Conservation (phyloP, 768 basidiomycete species). For the Suillus luteus region DNA sequence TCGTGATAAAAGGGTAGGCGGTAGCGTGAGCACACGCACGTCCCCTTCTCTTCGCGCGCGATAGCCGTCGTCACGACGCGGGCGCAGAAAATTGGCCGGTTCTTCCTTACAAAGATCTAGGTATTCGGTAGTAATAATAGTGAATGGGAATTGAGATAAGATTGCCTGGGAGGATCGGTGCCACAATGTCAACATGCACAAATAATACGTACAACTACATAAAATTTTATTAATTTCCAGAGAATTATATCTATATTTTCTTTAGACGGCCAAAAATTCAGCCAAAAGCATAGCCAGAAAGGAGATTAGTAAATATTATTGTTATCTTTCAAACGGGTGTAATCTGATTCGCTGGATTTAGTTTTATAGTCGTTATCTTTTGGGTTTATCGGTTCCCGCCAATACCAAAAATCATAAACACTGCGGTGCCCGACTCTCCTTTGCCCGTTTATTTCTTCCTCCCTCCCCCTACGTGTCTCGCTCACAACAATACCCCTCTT, state of each 20-base stretch:
- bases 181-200: conserved; percentile 28
- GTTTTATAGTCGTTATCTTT: conserved; percentile 35
- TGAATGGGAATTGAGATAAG: conserved; percentile 10
- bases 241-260: not conserved
- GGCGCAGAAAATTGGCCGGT: not conserved
- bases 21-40: not conserved
- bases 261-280: not conserved
- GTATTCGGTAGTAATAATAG: conserved; percentile 11
- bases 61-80: not conserved
- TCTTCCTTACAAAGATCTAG: not conserved
- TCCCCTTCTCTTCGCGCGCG: not conserved
- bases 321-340: conserved; percentile 30
- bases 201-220: conserved; percentile 25
- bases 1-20: not conserved
- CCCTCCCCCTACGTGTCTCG: conserved; percentile 16
- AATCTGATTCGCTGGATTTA: conserved; percentile 40
- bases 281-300: not conserved
- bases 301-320: conserved; percentile 5
- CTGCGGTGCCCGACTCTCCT: conserved; percentile 22
- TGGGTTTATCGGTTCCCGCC: conserved; percentile 42
- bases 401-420: conserved; percentile 39
- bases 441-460: conserved; percentile 27
- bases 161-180: conserved; percentile 26
- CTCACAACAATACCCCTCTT: conserved; percentile 4
- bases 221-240: conserved; percentile 30